Evolutionary conservation across 306 rosid genomes (phyloP).

Genomic region (Neltuma alba): DNA sequence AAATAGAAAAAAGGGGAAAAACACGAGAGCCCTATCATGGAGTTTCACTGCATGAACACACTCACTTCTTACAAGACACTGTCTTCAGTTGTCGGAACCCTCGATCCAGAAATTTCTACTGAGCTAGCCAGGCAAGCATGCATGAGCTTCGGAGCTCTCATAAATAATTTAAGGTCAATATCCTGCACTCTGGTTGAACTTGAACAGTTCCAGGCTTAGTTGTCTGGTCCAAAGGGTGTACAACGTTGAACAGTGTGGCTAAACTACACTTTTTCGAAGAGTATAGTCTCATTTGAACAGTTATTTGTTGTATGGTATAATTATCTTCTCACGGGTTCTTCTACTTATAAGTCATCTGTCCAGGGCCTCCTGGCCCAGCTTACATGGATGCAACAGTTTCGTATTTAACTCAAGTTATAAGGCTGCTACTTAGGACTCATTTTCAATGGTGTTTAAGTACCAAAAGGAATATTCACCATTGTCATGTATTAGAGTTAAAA

Average conservation of each 20-base stretch:
- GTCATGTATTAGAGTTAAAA: no score
- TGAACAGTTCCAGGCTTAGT: slow-evolving; percentile 33
- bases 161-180: slow-evolving; percentile 43
- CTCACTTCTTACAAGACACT: slow-evolving; percentile 1
- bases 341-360: neutral
- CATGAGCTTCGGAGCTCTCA: slow-evolving; percentile 18
- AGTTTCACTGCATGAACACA: slow-evolving; percentile 18
- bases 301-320: slow-evolving; percentile 4
- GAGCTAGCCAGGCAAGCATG: neutral
- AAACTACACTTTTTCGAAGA: neutral
- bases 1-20: neutral
- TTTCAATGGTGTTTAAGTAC: neutral
- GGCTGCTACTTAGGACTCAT: neutral
- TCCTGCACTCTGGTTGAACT: slow-evolving; percentile 19
- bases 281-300: slow-evolving; percentile 30
- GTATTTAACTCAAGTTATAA: neutral
- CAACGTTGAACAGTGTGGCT: slow-evolving; percentile 19
- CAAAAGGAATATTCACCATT: neutral
- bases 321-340: slow-evolving; percentile 25
- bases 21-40: neutral
- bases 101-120: neutral
- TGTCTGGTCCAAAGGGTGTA: slow-evolving; percentile 41
- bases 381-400: neutral
- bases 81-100: slow-evolving; percentile 7
- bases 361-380: neutral